Evolutionary conservation across 192 early-diverging fungal genomes (phyloP), one percentile per base, ranked within the genome.

Genomic region (Backusella westeae): DNA sequence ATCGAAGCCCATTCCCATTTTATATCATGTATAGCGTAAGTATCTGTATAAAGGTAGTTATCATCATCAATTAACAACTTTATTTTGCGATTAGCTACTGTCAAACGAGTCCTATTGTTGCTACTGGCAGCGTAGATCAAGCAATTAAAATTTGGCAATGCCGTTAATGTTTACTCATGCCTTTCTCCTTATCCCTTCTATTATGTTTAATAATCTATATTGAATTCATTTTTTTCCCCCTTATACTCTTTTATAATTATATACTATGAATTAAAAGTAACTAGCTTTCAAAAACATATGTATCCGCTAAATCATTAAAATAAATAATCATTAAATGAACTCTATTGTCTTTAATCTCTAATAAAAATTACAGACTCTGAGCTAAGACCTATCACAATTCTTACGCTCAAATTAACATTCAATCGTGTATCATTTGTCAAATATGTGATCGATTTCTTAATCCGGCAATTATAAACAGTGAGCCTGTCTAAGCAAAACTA

Each of bases 1-100:
- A 69, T 96, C 66, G 94, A 97, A 66, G 96, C 95, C 0, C 93
- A 95, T 44, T 78, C 84, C n/a, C 96, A 98, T 76, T 98, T 98
- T 87, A 91, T 95, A 32, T 95, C 94, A 3, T 93, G 92, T 77
- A 86, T 98, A 39, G 93, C 89, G 68, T 92, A 93, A 82, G 77
- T 70, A 56, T 19, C 46, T 26, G 34, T 12, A 1, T 34, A 29
- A 21, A 38, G 39, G 44, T 21, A n/a, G 41, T n/a, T 34, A 63
- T 38, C 19, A 17, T 26, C 12, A 32, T 66, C 8, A n/a, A 65
- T 52, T 26, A 19, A 34, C 44, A 34, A 34, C 34, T 35, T 72
- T 39, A 42, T 67, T 14, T 63, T 63, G 23, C 29, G 9, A 63
- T 29, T 73, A 82, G 81, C 49, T 78, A 82, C 81, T 90, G 89